Conservation (phyloP, 2,329 filamentous ascomycete species). For the Trichoderma cornu-damae region DNA sequence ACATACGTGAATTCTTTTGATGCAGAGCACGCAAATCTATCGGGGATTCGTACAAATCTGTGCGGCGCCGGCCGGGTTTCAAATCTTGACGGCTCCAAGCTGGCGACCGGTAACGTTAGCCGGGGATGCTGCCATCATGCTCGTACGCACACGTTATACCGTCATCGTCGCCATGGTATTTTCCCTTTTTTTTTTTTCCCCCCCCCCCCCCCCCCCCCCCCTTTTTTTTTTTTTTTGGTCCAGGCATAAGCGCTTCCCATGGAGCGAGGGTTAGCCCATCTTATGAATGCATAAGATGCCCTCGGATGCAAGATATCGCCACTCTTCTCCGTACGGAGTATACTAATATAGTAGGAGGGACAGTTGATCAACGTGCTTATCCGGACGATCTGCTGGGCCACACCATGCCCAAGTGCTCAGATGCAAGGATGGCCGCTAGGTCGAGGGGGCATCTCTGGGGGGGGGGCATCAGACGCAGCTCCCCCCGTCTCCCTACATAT, state of each 20-base stretch:
- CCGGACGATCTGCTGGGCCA: background rate
- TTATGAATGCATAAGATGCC: constrained; percentile 12
- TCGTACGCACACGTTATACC: background rate
- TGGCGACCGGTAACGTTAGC: background rate
- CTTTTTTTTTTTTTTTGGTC: no score
- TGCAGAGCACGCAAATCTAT: background rate
- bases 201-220: no score
- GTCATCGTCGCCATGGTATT: background rate
- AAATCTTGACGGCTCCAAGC: background rate
- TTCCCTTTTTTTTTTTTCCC: no score
- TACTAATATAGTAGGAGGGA: constrained; percentile 6
- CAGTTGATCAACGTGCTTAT: background rate
- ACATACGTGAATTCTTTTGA: background rate
- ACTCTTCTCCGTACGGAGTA: background rate
- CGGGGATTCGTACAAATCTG: background rate
- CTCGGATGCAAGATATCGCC: background rate
- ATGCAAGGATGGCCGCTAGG: background rate
- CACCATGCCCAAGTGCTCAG: background rate
- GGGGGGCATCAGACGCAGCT: background rate
- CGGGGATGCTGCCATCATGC: background rate
- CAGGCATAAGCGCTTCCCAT: constrained; percentile 4
- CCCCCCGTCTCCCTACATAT: background rate
- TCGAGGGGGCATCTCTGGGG: constrained; percentile 3
- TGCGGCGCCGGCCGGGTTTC: background rate
- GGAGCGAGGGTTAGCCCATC: constrained; percentile 6